These are phyloP conservation scores for Saccharomycopsis sp. DNA, from an alignment of 805 yeast species.

Conservation along the genomic window DNA sequence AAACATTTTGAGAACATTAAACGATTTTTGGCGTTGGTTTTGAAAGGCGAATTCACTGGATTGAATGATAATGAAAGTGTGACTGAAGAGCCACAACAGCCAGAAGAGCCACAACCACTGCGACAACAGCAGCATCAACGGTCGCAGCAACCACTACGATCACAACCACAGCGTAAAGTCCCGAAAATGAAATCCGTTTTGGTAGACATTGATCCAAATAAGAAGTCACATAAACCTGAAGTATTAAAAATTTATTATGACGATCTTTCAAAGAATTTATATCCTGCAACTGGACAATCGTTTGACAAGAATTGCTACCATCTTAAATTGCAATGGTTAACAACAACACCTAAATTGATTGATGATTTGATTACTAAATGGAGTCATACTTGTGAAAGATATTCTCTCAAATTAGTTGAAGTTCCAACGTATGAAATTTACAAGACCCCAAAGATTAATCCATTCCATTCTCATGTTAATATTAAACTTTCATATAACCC, in stretches of 20 bases:
- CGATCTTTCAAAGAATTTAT: constrained; percentile 48
- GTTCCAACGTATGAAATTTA: constrained; percentile 29
- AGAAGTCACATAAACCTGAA: constrained; percentile 71
- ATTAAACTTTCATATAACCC: constrained; percentile 64
- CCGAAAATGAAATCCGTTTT: constrained; percentile 60
- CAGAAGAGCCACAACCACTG: no score
- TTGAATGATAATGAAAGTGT: background rate
- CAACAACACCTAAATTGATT: constrained; percentile 75
- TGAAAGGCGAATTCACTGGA: constrained; percentile 10
- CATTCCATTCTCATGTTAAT: constrained; percentile 81
- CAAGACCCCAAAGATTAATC: constrained; percentile 66
- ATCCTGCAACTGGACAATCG: constrained; percentile 59
- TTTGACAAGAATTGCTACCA: constrained; percentile 63
- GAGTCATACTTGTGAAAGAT: constrained; percentile 77
- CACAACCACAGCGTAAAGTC: background rate
- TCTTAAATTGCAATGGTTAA: constrained; percentile 86
- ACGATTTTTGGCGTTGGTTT: constrained; percentile 10
- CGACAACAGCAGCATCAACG: no score
- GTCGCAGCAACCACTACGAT: no score
- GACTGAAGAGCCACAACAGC: background rate
- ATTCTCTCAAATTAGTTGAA: constrained; percentile 50
- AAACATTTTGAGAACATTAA: constrained; percentile 15
- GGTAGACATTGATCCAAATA: constrained; percentile 68
- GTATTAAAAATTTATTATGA: constrained; percentile 81
- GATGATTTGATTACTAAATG: constrained; percentile 74